Percentiles rank a stretch among this genome's conserved stretches.
phyloP scores from a whole-genome alignment of 306 rosid species.

The Ziziphus jujuba region DNA sequence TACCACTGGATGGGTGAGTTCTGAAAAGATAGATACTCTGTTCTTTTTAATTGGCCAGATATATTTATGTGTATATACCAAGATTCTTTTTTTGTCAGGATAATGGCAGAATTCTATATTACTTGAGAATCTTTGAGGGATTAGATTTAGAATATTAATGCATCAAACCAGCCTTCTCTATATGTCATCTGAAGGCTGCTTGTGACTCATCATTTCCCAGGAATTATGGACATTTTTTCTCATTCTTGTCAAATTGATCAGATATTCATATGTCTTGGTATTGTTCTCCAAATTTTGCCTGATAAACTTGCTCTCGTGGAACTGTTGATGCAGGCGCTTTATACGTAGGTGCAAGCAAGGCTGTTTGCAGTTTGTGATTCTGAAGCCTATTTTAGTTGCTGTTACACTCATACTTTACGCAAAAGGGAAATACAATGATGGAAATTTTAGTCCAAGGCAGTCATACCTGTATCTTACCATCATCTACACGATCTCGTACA shows the following conservation, averaged over 20 bases:
- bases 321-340: constrained; percentile 76
- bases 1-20: constrained; percentile 94
- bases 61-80: too few relatives aligned
- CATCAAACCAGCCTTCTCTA: neutral
- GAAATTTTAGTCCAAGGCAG: constrained; percentile 84
- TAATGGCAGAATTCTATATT: neutral
- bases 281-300: constrained; percentile 13
- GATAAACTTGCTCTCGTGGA: constrained; percentile 23
- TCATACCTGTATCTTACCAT: constrained; percentile 92
- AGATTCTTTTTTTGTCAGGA: neutral
- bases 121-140: neutral
- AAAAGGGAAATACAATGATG: constrained; percentile 84
- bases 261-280: constrained; percentile 13
- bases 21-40: neutral
- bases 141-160: neutral
- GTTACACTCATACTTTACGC: constrained; percentile 85
- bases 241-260: too few relatives aligned
- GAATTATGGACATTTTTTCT: too few relatives aligned
- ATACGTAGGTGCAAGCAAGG: constrained; percentile 99
- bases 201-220: neutral
- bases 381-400: constrained; percentile 87
- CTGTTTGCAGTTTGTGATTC: constrained; percentile 92
- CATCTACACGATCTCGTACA: constrained; percentile 81
- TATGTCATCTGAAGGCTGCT: neutral
- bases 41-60: neutral